A percentile compares a stretch with the other conserved stretches of the same genome.
phyloP scores from a whole-genome alignment of 495 filamentous ascomycete species.

The Neurospora hispaniola region DNA sequence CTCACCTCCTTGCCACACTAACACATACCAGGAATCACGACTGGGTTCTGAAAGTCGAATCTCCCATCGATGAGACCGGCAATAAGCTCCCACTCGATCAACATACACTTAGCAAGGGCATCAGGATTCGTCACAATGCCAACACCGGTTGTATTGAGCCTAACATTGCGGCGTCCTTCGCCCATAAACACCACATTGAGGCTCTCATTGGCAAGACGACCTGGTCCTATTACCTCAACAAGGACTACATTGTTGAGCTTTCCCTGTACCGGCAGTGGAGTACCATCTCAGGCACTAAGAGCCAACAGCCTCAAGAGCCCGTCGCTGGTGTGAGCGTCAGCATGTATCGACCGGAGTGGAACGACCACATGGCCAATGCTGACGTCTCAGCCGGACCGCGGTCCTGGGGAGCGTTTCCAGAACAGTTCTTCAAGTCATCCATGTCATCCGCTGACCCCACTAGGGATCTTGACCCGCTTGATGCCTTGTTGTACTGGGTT shows the following conservation, averaged over 20 bases:
- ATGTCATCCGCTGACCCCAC: background rate
- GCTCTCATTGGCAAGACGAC: conserved; percentile 7
- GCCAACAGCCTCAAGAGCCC: background rate
- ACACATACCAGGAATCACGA: conserved; percentile 10
- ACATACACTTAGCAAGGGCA: background rate
- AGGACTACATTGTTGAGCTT: conserved; percentile 11
- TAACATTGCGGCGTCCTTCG: background rate
- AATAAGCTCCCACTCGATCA: background rate
- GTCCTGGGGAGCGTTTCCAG: conserved; percentile 7
- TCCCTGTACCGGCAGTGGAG: conserved; percentile 5
- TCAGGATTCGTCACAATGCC: background rate
- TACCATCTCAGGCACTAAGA: background rate
- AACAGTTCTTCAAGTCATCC: conserved; percentile 4
- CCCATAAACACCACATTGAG: background rate
- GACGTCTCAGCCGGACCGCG: conserved; percentile 3
- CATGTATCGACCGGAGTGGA: conserved; percentile 12
- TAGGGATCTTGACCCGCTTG: background rate
- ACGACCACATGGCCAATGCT: conserved; percentile 4
- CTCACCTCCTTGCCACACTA: background rate
- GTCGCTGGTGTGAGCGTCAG: background rate
- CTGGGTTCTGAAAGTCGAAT: conserved; percentile 14
- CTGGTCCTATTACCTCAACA: conserved; percentile 5
- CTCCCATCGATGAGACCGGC: background rate
- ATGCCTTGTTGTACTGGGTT: conserved; percentile 11
- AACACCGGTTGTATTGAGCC: background rate